Evolutionary conservation across 305 asterid genomes (phyloP).

Genomic region (Fraxinus velutina): DNA sequence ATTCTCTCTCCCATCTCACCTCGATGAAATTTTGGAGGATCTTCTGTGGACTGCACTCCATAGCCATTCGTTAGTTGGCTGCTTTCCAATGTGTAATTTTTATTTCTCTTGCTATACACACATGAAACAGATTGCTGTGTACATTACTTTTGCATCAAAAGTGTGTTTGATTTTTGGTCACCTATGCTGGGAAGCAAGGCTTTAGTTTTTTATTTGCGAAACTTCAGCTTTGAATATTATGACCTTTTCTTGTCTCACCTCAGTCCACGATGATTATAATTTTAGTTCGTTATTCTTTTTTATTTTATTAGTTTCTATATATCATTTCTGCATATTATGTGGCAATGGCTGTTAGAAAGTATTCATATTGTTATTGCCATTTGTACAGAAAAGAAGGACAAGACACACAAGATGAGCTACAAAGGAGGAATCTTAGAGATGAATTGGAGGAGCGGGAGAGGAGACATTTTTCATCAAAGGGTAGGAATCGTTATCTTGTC

Average conservation of each 20-base stretch:
- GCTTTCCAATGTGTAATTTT: not conserved
- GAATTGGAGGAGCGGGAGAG: slow-evolving; percentile 81
- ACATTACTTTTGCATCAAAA: not conserved
- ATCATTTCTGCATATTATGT: not conserved
- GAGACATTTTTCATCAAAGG: slow-evolving; percentile 75
- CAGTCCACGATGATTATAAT: not conserved
- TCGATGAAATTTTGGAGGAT: not conserved
- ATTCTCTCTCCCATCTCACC: not conserved
- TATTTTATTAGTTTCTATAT: not conserved
- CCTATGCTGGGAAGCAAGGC: not conserved
- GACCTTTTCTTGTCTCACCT: not conserved
- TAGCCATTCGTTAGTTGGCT: not conserved
- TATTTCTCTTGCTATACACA: not conserved
- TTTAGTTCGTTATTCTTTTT: not conserved
- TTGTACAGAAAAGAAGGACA: slow-evolving; percentile 73
- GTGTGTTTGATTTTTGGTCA: not conserved
- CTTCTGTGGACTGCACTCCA: not conserved
- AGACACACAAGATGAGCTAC: slow-evolving; percentile 77
- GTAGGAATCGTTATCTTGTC: slow-evolving; percentile 22
- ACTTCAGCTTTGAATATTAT: not conserved
- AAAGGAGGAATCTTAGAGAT: slow-evolving; percentile 69
- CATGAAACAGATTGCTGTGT: not conserved
- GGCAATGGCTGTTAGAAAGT: not conserved
- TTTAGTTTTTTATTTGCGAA: not conserved
- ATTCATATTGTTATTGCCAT: not conserved